Percentiles rank a stretch among this genome's conserved stretches.
Conservation (phyloP, 2,329 filamentous ascomycete genomes). For the Fusarium begoniae region DNA sequence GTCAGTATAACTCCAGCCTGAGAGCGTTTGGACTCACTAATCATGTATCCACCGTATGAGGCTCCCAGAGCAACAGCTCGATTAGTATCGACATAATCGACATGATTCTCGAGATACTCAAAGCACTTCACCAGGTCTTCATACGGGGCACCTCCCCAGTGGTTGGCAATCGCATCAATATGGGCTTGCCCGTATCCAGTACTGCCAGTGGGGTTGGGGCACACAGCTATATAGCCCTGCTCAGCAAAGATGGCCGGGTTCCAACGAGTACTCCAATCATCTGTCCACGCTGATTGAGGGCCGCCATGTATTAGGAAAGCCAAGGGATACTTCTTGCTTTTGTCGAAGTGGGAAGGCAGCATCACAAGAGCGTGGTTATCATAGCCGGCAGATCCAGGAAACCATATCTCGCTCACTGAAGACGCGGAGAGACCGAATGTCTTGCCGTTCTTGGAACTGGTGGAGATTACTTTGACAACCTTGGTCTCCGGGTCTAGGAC, state of each 20-base stretch:
- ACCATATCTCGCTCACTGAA: constrained; percentile 76
- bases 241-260: constrained; percentile 88
- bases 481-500: constrained; percentile 61
- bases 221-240: constrained; percentile 84
- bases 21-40: constrained; percentile 58
- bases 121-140: constrained; percentile 82
- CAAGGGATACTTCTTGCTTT: constrained; percentile 78
- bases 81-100: constrained; percentile 74
- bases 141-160: constrained; percentile 90
- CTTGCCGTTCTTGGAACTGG: constrained; percentile 71
- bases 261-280: constrained; percentile 85
- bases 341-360: constrained; percentile 73
- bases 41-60: constrained; percentile 80
- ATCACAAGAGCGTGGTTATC: constrained; percentile 75
- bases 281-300: constrained; percentile 78
- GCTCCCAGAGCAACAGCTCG: constrained; percentile 79
- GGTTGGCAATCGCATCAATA: constrained; percentile 76
- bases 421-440: constrained; percentile 70
- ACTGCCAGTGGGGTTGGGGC: constrained; percentile 84
- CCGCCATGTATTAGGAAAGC: constrained; percentile 85
- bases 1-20: constrained; percentile 30
- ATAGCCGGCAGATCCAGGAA: constrained; percentile 69
- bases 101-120: constrained; percentile 73
- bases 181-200: constrained; percentile 84
- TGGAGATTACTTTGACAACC: constrained; percentile 62